Base-by-base conservation (phyloP, 2,329 filamentous ascomycete species). In the Phialophora expanda region DNA sequence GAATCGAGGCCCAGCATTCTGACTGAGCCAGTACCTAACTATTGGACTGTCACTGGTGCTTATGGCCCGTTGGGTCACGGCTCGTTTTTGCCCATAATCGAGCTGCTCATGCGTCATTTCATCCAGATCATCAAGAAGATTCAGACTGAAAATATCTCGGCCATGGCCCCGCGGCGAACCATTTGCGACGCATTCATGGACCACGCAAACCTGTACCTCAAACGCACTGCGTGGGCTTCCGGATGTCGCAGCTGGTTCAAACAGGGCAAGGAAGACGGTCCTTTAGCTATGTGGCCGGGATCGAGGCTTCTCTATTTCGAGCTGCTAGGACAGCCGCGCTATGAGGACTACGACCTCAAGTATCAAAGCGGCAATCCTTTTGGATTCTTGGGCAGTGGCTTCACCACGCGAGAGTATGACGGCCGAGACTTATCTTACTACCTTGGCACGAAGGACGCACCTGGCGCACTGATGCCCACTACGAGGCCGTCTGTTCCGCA, bases 371-470 rank as follows among this genome's bases (percentile, higher is more conserved):
- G 73, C 28, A 80, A 80, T 67, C 59, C 74, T n/a, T 81, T 79
- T 69, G 74, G 74, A 0, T 81, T 78, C 56, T 57, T 81, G 71
- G 79, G 79, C 0, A 80, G 78, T 72, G 78, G 80, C 1, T 83
- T 82, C 61, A 46, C 58, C 1, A 75, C 79, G 66, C 72, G 73
- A n/a, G 80, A 82, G 73, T 76, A 76, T 71, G 80, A 82, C 73
- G 80, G 80, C n/a, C 75, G 79, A 59, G 80, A 82, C 73, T 76
- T 82, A 20, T 82, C 79, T 38, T 75, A 79, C 69, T 83, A 83
- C 74, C 65, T 82, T 50, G 80, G 80, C 0, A 69, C 67, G 55
- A 63, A 80, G 65, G 75, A 80, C 2, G 22, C 17, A 5, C 58
- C 51, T 1, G 64, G 57, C 9, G 64, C 56, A 20, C 38, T 65